Evolutionary conservation across 805 yeast genomes (phyloP), one percentile per base, ranked within the genome.

Genomic region (Kazachstania viticola): DNA sequence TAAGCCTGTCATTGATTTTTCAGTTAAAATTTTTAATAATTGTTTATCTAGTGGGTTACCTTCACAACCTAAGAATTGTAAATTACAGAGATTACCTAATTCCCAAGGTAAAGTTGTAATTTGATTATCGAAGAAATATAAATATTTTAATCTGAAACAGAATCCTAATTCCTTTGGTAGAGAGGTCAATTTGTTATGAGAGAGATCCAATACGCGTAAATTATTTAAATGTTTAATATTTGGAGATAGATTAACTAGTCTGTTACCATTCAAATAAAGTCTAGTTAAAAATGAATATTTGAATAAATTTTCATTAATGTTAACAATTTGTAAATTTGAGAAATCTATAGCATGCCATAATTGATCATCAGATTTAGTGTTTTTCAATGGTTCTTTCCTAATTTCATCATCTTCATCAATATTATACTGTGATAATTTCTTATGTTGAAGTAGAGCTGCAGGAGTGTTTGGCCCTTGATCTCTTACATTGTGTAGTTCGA

Each of bases 261-360:
- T 76, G 56, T 93, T 91, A 49, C 94, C 94, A 58, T 79, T 84
- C 44, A 91, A 61, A 54, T 81, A 91, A 33, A 91, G 64, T 39
- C 88, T 78, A 50, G 88, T 91, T 47, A 91, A 67, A 46, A 91
- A 91, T 38, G 71, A 69, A 56, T 85, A 91, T 28, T 75, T 72
- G 64, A 84, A 84, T 28, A 91, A 58, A 45, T 75, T 75, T 14
- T 79, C 71, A n/a, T 83, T 71, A 19, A 88, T 43, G 35, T 72
- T 69, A 39, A 73, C 63, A 32, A 91, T 64, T 21, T 88, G 82
- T 56, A 91, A 94, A 37, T 95, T 95, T 41, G 93, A 75, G 42
- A 88, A 64, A 60, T 91, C 99, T 42, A 91, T 63, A 5, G 87
- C 88, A 33, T 93, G 80, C 99, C 99, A 91, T 50, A 81, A 69